Conservation (phyloP, 192 early-diverging fungal genomes). For the Chytriomyces sp. region DNA sequence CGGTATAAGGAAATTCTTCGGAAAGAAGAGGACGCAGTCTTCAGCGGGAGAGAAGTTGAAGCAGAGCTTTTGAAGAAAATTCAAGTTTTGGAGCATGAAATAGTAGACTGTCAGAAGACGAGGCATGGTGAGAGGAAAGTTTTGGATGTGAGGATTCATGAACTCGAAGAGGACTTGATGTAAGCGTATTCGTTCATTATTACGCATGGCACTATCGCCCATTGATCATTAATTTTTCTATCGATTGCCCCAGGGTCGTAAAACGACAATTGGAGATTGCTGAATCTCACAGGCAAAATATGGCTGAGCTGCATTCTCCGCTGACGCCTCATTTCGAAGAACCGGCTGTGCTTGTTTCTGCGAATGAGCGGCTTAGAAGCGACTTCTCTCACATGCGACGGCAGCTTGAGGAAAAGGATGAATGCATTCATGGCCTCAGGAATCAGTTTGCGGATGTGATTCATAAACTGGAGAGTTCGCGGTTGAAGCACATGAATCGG, state of each 20-base stretch:
- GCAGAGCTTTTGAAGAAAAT: neutral
- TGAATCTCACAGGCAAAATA: slow-evolving; percentile 6
- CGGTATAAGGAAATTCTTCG: neutral
- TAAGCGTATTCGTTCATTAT: neutral
- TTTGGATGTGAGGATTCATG: slow-evolving; percentile 1
- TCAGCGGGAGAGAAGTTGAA: neutral
- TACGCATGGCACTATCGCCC: neutral
- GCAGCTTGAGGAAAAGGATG: slow-evolving; percentile 24
- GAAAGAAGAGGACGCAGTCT: neutral
- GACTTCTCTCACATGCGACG: slow-evolving; percentile 20
- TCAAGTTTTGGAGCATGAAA: slow-evolving; percentile 9
- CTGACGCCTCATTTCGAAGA: slow-evolving; percentile 2
- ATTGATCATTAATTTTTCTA: neutral
- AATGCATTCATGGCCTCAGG: slow-evolving; percentile 8
- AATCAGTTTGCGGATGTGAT: slow-evolving; percentile 24
- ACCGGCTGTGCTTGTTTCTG: slow-evolving; percentile 10
- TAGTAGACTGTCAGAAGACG: slow-evolving; percentile 11
- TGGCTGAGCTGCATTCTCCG: slow-evolving; percentile 11
- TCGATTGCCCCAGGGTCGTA: neutral
- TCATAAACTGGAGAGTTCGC: slow-evolving; percentile 11
- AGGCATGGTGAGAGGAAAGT: slow-evolving; percentile 11
- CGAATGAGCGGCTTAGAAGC: slow-evolving; percentile 19
- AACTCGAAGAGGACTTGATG: slow-evolving; percentile 16
- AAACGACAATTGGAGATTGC: slow-evolving; percentile 15
- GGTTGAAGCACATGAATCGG: slow-evolving; percentile 17